Conservation (phyloP, 495 filamentous ascomycete genomes). For the Trichoderma orchidacearum region DNA sequence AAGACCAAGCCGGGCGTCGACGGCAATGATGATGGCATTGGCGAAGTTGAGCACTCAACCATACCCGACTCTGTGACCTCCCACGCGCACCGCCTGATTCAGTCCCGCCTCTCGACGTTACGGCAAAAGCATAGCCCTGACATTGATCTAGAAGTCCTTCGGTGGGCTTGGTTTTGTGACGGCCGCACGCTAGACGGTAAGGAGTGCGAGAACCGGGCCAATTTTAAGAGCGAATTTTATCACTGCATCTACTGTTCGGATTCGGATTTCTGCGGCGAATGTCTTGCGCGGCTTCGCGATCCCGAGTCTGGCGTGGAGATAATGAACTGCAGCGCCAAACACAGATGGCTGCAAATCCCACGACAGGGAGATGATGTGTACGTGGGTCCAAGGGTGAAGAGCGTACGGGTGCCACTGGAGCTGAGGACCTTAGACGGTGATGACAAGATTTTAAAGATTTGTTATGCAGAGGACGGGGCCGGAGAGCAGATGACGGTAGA, state of each 20-base stretch:
- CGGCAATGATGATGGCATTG: neutral
- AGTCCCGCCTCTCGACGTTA: neutral
- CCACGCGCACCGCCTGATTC: neutral
- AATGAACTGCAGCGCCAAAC: slow-evolving; percentile 1
- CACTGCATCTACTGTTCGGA: neutral
- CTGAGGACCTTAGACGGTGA: neutral
- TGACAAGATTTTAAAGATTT: neutral
- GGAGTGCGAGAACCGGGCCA: neutral
- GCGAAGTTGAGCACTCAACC: neutral
- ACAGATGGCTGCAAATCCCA: slow-evolving; percentile 2
- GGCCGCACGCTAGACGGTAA: neutral
- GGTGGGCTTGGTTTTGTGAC: neutral
- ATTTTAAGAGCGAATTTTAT: neutral
- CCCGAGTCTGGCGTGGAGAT: neutral
- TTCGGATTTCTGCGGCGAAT: neutral
- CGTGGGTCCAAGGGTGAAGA: neutral
- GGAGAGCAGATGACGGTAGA: neutral
- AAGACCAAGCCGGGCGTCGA: neutral
- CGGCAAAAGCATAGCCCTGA: no score
- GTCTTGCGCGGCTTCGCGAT: neutral
- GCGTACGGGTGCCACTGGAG: neutral
- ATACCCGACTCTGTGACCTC: neutral
- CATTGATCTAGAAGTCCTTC: neutral
- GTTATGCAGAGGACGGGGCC: neutral
- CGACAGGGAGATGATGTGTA: neutral